Base-by-base conservation (phyloP, 345 rosid genomes). In the Salix viminalis region DNA sequence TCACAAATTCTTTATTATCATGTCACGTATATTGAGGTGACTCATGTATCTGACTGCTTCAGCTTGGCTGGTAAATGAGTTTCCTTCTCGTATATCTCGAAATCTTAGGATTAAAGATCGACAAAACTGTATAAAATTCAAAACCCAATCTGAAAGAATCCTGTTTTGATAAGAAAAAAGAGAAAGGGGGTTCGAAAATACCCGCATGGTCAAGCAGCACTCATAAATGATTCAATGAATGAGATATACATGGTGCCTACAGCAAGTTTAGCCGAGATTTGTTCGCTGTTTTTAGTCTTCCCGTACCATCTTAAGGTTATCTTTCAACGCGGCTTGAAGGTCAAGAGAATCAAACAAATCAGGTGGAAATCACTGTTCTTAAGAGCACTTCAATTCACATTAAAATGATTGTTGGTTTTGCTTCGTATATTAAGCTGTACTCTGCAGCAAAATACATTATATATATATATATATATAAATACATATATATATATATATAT, bases 181-280 rank as follows among this genome's bases (percentile, higher is more conserved):
- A 34, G 36, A 34, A 34, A 11, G 11, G 12, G 13, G 13, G 2
- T 42, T 42, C 46, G 46, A 42, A 42, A 42, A 42, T 42, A 10
- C 4, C 46, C 11, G 12, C 46, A 42, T 42, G 46, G 46, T 8
- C 42, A 9, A 9, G 62, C 24, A n/a, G 62, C 62, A 58, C 16
- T 21, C 39, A 67, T 39, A 24, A 30, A 42, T 7, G 58, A 46
- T 39, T 24, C 30, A 23, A 2, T n/a, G 6, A 8, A 23, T 15
- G 32, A 5, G n/a, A 19, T 54, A 46, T 54, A 32, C 52, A 52
- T 5, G 34, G 12, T 32, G 18, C 16, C 28, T 30, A 64, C 48
- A 72, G 75, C 52, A 37, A 58, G 67, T 58, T 56, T 58, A 21
- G 75, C 26, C 65, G 46, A 71, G 65, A 71, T 71, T 36, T 52